Conservation (phyloP, 805 yeast species). For the Helenozyma baotianmanensis region DNA sequence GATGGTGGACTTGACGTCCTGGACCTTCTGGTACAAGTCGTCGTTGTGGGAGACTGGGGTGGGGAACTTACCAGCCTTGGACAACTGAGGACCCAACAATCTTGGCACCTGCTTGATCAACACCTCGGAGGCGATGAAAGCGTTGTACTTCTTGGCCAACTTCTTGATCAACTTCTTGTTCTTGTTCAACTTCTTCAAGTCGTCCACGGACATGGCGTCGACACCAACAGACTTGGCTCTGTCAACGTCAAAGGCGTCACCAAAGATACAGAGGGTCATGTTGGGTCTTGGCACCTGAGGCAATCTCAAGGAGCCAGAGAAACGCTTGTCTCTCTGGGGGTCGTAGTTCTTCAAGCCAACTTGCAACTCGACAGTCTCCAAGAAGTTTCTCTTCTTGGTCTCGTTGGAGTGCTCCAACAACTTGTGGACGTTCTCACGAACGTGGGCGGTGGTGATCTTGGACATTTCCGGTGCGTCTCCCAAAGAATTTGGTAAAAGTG, state of each 20-base stretch:
- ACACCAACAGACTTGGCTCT: conserved; percentile 99
- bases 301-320: conserved; percentile 98
- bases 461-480: conserved; percentile 80
- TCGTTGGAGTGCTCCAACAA: conserved; percentile 84
- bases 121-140: conserved; percentile 98
- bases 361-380: conserved; percentile 99
- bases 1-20: conserved; percentile 98
- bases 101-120: conserved; percentile 99
- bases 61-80: conserved; percentile 99
- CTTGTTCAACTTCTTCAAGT: conserved; percentile 99
- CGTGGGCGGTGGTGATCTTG: conserved; percentile 86
- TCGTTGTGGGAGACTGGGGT: conserved; percentile 99
- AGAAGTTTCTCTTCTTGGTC: conserved; percentile 99
- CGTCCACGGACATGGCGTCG: conserved; percentile 99
- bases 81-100: conserved; percentile 99
- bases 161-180: conserved; percentile 99
- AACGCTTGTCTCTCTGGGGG: conserved; percentile 99
- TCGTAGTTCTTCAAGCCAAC: conserved; percentile 99
- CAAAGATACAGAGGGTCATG: conserved; percentile 99
- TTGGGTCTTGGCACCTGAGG: conserved; percentile 99
- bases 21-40: conserved; percentile 92
- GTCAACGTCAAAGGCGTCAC: conserved; percentile 99
- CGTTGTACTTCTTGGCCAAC: conserved; percentile 99
- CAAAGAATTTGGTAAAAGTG: conserved; percentile 50
- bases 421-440: conserved; percentile 94